phyloP scores from a whole-genome alignment of 2,329 filamentous ascomycete genomes.

The Sclerotinia borealis region DNA sequence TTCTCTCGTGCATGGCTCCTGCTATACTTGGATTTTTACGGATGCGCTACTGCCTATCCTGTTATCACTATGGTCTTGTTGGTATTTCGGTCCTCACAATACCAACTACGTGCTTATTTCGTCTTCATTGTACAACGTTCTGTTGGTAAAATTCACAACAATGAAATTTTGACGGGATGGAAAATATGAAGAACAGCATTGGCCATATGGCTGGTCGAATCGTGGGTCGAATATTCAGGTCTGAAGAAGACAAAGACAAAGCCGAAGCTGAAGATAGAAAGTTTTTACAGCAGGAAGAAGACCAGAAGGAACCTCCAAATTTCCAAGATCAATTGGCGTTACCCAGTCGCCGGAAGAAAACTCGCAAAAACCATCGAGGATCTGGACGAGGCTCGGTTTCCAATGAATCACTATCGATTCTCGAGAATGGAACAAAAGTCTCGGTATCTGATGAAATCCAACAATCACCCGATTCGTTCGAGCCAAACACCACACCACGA shows the following conservation, averaged over 20 bases:
- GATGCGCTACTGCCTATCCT: not conserved
- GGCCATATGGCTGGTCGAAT: no score
- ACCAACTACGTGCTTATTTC: not conserved
- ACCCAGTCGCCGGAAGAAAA: not conserved
- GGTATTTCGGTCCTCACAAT: no score
- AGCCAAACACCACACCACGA: not conserved
- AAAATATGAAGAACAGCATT: no score
- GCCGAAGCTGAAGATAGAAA: not conserved
- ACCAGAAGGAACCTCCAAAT: no score
- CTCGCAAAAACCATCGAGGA: not conserved
- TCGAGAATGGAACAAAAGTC: not conserved
- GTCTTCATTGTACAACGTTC: not conserved
- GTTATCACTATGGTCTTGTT: not conserved
- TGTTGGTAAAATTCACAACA: not conserved
- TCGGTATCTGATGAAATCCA: not conserved
- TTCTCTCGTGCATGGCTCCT: not conserved
- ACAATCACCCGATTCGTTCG: not conserved
- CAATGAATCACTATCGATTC: not conserved
- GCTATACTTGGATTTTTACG: not conserved
- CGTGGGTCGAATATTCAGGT: no score
- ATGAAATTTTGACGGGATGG: not conserved
- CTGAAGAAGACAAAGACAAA: not conserved
- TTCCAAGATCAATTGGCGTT: not conserved
- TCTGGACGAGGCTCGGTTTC: not conserved
- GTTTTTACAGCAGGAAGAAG: no score